These are phyloP conservation scores for Xylaria arbuscula DNA, from an alignment of 2,329 filamentous ascomycete genomes.

Conservation along the genomic window DNA sequence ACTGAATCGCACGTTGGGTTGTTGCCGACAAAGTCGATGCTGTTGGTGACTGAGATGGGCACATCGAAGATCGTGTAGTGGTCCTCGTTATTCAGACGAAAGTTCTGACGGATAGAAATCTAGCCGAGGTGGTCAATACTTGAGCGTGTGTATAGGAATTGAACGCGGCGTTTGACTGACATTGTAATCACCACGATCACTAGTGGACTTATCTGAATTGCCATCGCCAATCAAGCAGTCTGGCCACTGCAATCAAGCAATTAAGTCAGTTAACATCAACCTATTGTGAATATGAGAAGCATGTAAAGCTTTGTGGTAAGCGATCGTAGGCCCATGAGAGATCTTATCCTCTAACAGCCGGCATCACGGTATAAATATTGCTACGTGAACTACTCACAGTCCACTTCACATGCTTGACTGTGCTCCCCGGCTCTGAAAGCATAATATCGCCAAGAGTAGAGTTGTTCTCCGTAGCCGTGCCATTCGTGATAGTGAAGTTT, in stretches of 20 bases:
- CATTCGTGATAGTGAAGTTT: slow-evolving; percentile 76
- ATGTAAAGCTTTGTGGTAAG: background rate
- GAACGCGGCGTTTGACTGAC: slow-evolving; percentile 50
- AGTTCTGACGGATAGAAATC: slow-evolving; percentile 78
- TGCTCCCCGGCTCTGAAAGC: slow-evolving; percentile 71
- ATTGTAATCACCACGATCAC: slow-evolving; percentile 72
- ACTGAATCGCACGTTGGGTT: slow-evolving; percentile 63
- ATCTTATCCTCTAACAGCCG: background rate
- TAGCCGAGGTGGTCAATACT: slow-evolving; percentile 43
- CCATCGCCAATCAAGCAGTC: slow-evolving; percentile 73
- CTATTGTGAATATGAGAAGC: background rate
- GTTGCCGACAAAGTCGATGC: slow-evolving; percentile 59
- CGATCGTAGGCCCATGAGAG: background rate
- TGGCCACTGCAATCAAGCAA: slow-evolving; percentile 62
- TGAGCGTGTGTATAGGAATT: background rate
- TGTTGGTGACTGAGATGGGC: slow-evolving; percentile 75
- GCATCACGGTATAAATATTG: background rate
- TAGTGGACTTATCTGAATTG: slow-evolving; percentile 56
- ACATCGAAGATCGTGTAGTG: slow-evolving; percentile 78
- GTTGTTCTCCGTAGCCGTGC: slow-evolving; percentile 62
- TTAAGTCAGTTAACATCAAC: background rate
- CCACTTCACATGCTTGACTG: slow-evolving; percentile 80
- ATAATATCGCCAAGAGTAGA: slow-evolving; percentile 72
- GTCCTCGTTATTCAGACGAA: slow-evolving; percentile 71
- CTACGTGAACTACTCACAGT: slow-evolving; percentile 43